These are phyloP conservation scores for Cercospora zeae-maydis DNA, from an alignment of 2,329 filamentous ascomycete species.

Conservation along the genomic window DNA sequence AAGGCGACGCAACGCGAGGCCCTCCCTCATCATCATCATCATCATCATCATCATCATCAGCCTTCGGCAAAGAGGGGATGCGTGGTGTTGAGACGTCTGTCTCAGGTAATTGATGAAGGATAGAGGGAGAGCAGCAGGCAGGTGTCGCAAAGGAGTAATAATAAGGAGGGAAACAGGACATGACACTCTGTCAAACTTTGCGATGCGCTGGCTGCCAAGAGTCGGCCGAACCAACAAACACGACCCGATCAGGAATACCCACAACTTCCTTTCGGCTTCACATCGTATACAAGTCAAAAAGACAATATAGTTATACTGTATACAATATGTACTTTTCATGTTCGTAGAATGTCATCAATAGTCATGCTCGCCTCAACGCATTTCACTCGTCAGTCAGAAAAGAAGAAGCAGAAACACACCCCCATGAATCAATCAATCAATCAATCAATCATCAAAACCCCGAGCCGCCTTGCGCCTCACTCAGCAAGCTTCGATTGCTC, in stretches of 20 bases:
- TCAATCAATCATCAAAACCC: constrained; percentile 17
- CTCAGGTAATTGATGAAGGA: too few relatives aligned
- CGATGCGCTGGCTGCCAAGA: not conserved
- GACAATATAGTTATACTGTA: constrained; percentile 7
- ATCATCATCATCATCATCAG: too few relatives aligned
- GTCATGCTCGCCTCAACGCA: constrained; percentile 6
- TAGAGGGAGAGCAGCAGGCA: too few relatives aligned
- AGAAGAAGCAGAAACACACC: not conserved
- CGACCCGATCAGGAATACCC: not conserved
- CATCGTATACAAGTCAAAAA: not conserved
- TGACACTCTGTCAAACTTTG: not conserved
- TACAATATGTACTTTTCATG: constrained; percentile 4
- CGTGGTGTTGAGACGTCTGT: too few relatives aligned
- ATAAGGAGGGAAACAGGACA: not conserved
- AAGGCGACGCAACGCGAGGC: too few relatives aligned
- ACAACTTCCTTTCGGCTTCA: not conserved
- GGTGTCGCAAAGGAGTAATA: not conserved
- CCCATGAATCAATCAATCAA: too few relatives aligned
- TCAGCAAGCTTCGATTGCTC: constrained; percentile 33
- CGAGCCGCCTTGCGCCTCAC: constrained; percentile 26
- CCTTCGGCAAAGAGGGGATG: too few relatives aligned
- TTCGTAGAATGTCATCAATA: constrained; percentile 5
- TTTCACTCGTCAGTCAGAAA: constrained; percentile 1
- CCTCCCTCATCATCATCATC: too few relatives aligned
- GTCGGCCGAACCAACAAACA: not conserved